phyloP scores from a whole-genome alignment of 495 filamentous ascomycete genomes.

The Penicillium turbatum region DNA sequence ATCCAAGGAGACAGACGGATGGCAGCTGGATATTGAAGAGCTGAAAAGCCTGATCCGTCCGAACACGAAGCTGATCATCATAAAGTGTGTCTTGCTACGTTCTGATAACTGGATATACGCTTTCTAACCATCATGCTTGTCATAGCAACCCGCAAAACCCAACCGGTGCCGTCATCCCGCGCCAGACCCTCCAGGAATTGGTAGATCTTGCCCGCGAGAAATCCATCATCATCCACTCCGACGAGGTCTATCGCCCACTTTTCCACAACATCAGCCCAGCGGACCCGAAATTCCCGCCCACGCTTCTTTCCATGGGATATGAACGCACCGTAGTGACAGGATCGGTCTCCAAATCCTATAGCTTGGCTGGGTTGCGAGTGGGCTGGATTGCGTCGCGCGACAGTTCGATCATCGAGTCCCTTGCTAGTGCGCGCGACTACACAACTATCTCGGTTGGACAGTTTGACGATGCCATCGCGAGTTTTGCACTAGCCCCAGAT shows the following conservation, averaged over 20 bases:
- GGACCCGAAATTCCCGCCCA: constrained; percentile 58
- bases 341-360: constrained; percentile 83
- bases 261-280: constrained; percentile 68
- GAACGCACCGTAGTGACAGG: constrained; percentile 67
- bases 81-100: constrained; percentile 45
- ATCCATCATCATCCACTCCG: constrained; percentile 65
- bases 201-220: constrained; percentile 58
- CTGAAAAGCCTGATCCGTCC: constrained; percentile 62
- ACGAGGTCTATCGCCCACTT: constrained; percentile 88
- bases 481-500: constrained; percentile 60
- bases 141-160: constrained; percentile 89
- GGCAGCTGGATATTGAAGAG: constrained; percentile 63
- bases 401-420: constrained; percentile 57
- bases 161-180: constrained; percentile 68
- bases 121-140: background rate
- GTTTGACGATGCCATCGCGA: constrained; percentile 75
- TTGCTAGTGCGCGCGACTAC: constrained; percentile 68
- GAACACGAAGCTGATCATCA: constrained; percentile 71
- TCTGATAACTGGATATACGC: background rate
- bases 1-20: constrained; percentile 59
- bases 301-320: constrained; percentile 68
- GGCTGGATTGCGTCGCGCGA: constrained; percentile 79
- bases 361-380: constrained; percentile 74
- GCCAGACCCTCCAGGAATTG: constrained; percentile 54
- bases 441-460: constrained; percentile 82